Percentiles rank a stretch among this genome's conserved stretches.
These are phyloP conservation scores for Catharanthus roseus DNA, from an alignment of 257 asterid genomes.

Conservation along the genomic window DNA sequence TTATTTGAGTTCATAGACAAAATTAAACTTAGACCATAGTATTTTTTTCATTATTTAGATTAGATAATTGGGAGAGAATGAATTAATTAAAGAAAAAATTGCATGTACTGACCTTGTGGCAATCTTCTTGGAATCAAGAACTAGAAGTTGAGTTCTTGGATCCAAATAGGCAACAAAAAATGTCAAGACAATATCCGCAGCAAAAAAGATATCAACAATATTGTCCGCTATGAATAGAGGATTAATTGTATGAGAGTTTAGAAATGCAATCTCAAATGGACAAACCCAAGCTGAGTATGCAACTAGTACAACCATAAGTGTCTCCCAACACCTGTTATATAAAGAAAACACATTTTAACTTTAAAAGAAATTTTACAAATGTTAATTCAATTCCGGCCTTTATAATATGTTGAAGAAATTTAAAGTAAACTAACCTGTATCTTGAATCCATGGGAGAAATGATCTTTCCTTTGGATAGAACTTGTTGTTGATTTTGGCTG, in stretches of 20 bases:
- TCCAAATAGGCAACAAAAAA: slow-evolving; percentile 82
- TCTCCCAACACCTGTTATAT: slow-evolving; percentile 85
- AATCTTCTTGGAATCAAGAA: slow-evolving; percentile 44
- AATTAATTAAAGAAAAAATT: too few species aligned
- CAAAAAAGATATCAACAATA: slow-evolving; percentile 59
- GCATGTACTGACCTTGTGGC: slow-evolving; percentile 57
- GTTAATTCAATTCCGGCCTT: too few species aligned
- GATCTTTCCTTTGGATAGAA: slow-evolving; percentile 29
- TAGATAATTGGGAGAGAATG: neutral
- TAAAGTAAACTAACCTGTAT: slow-evolving; percentile 57
- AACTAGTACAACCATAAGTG: slow-evolving; percentile 65
- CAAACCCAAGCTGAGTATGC: slow-evolving; percentile 80
- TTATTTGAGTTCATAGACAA: too few species aligned
- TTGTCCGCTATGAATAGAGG: slow-evolving; percentile 50
- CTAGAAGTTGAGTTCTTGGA: slow-evolving; percentile 63
- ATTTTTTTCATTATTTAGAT: too few species aligned
- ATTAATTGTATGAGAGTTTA: slow-evolving; percentile 28
- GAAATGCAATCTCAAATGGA: slow-evolving; percentile 75
- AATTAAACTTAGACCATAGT: too few species aligned
- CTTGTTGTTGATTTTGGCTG: slow-evolving; percentile 4
- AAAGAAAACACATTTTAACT: neutral
- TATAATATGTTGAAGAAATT: too few species aligned
- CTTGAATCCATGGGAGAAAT: slow-evolving; percentile 70
- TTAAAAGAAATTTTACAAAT: too few species aligned
- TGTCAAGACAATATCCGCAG: slow-evolving; percentile 58